A percentile compares a stretch with the other conserved stretches of the same genome.
Conservation (phyloP, 1,284 basidiomycete species). For the Chiua sp. region DNA sequence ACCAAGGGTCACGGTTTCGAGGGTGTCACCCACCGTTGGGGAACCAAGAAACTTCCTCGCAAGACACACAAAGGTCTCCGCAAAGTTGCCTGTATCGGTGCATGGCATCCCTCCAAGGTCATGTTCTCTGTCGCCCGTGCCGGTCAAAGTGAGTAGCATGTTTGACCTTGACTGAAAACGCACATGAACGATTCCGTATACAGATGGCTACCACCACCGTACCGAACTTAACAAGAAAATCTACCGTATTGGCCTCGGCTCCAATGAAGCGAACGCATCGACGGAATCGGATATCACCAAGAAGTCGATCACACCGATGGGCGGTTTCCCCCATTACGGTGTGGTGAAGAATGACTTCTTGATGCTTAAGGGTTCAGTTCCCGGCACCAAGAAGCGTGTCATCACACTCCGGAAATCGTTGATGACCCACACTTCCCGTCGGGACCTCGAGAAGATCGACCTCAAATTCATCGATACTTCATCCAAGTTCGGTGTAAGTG, state of each 20-base stretch:
- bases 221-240: constrained; percentile 99
- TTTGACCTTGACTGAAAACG: constrained; percentile 1
- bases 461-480: constrained; percentile 99
- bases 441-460: constrained; percentile 94
- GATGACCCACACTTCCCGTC: constrained; percentile 87
- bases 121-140: constrained; percentile 99
- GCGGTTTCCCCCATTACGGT: constrained; percentile 99
- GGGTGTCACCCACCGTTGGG: constrained; percentile 99
- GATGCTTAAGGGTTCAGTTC: constrained; percentile 93
- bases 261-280: constrained; percentile 85
- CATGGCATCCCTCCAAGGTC: constrained; percentile 99
- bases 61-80: constrained; percentile 99
- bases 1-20: constrained; percentile 99
- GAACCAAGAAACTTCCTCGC: constrained; percentile 97
- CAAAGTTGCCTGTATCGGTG: constrained; percentile 99
- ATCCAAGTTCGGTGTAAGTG: constrained; percentile 89
- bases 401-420: constrained; percentile 91
- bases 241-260: constrained; percentile 92
- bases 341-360: constrained; percentile 99
- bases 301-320: constrained; percentile 98
- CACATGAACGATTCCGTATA: constrained; percentile 18
- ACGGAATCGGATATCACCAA: constrained; percentile 94
- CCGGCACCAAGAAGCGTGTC: constrained; percentile 98
- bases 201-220: constrained; percentile 98
- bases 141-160: constrained; percentile 84